These are phyloP conservation scores for Toxicodendron radicans DNA, from an alignment of 345 rosid genomes.

Conservation along the genomic window DNA sequence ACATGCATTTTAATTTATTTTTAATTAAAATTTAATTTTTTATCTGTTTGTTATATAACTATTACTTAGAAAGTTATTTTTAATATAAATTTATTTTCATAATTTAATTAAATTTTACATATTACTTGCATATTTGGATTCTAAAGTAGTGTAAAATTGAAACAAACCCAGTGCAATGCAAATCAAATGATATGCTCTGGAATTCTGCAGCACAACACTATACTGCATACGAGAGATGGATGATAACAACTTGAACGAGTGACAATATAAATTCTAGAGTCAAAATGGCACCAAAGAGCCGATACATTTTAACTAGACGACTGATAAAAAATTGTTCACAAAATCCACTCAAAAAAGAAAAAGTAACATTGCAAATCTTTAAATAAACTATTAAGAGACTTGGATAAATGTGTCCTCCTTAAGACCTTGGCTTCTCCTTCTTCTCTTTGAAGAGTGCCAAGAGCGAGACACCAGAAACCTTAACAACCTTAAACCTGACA, in stretches of 20 bases:
- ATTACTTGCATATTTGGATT: no score
- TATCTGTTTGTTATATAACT: no score
- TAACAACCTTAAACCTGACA: slow-evolving; percentile 84
- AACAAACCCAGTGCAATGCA: no score
- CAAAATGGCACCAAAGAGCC: slow-evolving; percentile 6
- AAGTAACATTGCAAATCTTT: slow-evolving; percentile 11
- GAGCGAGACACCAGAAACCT: slow-evolving; percentile 82
- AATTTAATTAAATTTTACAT: no score
- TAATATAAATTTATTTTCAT: no score
- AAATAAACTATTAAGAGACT: slow-evolving; percentile 1
- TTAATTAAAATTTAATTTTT: no score
- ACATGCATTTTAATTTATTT: no score
- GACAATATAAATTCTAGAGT: not conserved
- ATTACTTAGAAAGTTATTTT: no score
- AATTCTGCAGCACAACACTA: no score
- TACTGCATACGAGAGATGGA: not conserved
- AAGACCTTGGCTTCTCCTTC: slow-evolving; percentile 88
- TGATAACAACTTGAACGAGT: not conserved
- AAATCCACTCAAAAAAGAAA: slow-evolving; percentile 11
- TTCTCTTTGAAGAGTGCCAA: slow-evolving; percentile 80
- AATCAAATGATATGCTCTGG: no score
- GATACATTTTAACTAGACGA: slow-evolving; percentile 4
- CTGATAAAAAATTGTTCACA: slow-evolving; percentile 18
- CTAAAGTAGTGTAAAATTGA: no score
- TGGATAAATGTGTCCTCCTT: slow-evolving; percentile 1